A percentile compares a stretch with the other conserved stretches of the same genome.
Conservation (phyloP, 2,329 filamentous ascomycete genomes). For the Aspergillus bombycis region DNA sequence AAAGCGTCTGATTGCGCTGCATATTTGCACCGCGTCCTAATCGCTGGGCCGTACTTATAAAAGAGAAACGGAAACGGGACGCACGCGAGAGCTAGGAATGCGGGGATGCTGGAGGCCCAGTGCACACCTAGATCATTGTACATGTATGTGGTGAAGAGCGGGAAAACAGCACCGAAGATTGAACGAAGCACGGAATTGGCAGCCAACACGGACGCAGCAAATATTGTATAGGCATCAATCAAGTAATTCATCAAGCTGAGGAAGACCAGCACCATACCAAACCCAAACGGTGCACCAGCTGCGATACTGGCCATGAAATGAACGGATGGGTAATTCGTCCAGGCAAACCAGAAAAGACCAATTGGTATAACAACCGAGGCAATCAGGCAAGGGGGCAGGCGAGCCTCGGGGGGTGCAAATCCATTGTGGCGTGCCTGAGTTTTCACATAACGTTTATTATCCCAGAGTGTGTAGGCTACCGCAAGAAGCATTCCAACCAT, state of each 20-base stretch:
- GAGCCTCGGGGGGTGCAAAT: constrained; percentile 20
- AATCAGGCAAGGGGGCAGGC: constrained; percentile 20
- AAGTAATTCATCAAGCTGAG: constrained; percentile 22
- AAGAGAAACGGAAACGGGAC: constrained; percentile 37
- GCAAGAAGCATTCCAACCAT: constrained; percentile 39
- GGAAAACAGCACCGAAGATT: constrained; percentile 44
- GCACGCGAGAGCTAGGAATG: constrained; percentile 28
- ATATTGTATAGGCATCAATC: constrained; percentile 22
- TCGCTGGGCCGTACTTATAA: constrained; percentile 19
- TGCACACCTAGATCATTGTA: constrained; percentile 43
- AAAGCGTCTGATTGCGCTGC: constrained; percentile 16
- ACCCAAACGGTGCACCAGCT: constrained; percentile 20
- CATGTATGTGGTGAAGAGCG: constrained; percentile 44
- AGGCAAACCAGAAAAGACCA: constrained; percentile 25
- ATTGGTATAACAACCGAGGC: constrained; percentile 18
- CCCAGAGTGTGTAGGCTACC: constrained; percentile 38
- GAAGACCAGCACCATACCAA: constrained; percentile 25
- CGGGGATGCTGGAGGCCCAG: constrained; percentile 44
- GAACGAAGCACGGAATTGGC: constrained; percentile 30
- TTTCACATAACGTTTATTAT: constrained; percentile 29
- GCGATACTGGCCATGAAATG: constrained; percentile 20
- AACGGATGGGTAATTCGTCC: constrained; percentile 19
- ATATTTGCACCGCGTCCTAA: constrained; percentile 19
- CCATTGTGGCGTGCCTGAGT: constrained; percentile 11
- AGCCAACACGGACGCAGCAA: constrained; percentile 19